These are phyloP conservation scores for Escallonia herrerae DNA, from an alignment of 129 eudicot genomes.

Conservation along the genomic window DNA sequence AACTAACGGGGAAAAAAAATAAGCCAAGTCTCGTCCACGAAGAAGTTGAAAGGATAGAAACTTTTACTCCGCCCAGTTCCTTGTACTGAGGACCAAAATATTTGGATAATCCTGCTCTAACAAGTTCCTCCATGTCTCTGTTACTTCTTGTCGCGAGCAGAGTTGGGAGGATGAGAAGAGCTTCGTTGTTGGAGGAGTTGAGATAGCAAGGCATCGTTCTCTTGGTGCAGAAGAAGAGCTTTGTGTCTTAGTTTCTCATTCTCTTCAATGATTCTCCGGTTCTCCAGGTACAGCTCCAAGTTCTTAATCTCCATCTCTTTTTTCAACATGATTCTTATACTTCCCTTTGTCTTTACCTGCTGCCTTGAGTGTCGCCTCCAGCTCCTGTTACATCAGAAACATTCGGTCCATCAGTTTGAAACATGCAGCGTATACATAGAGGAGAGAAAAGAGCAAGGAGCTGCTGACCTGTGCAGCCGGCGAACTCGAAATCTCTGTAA, in stretches of 20 bases:
- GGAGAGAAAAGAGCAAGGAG: constrained; percentile 4
- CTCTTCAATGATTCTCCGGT: constrained; percentile 49
- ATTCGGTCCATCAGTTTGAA: neutral
- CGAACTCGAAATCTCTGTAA: constrained; percentile 3
- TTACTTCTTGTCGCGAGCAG: too few relatives aligned
- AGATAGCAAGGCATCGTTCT: constrained; percentile 45
- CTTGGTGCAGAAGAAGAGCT: constrained; percentile 47
- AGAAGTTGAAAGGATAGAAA: too few relatives aligned
- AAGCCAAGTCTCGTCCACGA: too few relatives aligned
- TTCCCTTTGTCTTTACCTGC: constrained; percentile 10
- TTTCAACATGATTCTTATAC: constrained; percentile 8
- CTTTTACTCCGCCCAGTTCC: too few relatives aligned
- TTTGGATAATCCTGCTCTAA: too few relatives aligned
- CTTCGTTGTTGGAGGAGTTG: constrained; percentile 16
- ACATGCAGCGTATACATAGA: neutral
- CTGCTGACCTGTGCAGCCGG: constrained; percentile 6
- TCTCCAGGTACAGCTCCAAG: constrained; percentile 51
- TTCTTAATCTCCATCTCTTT: constrained; percentile 36
- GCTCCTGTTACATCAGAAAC: constrained; percentile 8
- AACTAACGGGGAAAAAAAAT: too few relatives aligned
- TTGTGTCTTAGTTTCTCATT: constrained; percentile 52
- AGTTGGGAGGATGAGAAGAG: too few relatives aligned
- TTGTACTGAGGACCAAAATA: too few relatives aligned
- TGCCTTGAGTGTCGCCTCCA: constrained; percentile 13
- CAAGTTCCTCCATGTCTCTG: too few relatives aligned